These are phyloP conservation scores for Penicillium goetzii DNA, from an alignment of 495 filamentous ascomycete genomes.

Conservation along the genomic window DNA sequence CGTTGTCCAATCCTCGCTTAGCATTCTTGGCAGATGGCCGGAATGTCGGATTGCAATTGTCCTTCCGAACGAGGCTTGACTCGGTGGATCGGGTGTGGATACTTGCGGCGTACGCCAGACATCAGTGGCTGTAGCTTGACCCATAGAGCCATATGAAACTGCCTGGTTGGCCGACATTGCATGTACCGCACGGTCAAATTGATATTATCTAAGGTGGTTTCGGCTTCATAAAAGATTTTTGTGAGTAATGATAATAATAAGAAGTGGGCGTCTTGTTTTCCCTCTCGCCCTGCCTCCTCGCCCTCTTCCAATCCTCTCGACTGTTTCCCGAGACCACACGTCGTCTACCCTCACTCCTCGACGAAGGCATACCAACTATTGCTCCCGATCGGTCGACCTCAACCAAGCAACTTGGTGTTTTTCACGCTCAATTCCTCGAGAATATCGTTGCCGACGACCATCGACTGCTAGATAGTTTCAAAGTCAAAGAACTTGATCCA, in stretches of 20 bases:
- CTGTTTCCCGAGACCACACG: background rate
- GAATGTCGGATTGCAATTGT: constrained; percentile 11
- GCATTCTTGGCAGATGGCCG: constrained; percentile 15
- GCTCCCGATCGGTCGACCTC: background rate
- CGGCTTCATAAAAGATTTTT: constrained; percentile 12
- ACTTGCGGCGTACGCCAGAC: constrained; percentile 3
- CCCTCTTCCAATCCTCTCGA: background rate
- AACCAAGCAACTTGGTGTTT: background rate
- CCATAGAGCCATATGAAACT: constrained; percentile 12
- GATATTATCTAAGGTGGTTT: constrained; percentile 13
- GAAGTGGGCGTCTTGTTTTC: background rate
- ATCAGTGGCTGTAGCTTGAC: constrained; percentile 21
- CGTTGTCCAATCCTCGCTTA: constrained; percentile 17
- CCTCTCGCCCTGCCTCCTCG: background rate
- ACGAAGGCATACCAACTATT: background rate
- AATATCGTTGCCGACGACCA: constrained; percentile 1
- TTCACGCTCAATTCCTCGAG: constrained; percentile 1
- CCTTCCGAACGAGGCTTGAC: constrained; percentile 10
- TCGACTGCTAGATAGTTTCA: constrained; percentile 22
- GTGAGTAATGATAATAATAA: background rate
- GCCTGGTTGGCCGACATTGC: constrained; percentile 19
- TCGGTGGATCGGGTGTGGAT: constrained; percentile 6
- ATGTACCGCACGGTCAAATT: background rate
- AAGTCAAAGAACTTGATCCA: constrained; percentile 21
- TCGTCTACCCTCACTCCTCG: background rate